These are phyloP conservation scores for Dothidotthia symphoricarpi DNA, from an alignment of 2,329 filamentous ascomycete species.

Conservation along the genomic window DNA sequence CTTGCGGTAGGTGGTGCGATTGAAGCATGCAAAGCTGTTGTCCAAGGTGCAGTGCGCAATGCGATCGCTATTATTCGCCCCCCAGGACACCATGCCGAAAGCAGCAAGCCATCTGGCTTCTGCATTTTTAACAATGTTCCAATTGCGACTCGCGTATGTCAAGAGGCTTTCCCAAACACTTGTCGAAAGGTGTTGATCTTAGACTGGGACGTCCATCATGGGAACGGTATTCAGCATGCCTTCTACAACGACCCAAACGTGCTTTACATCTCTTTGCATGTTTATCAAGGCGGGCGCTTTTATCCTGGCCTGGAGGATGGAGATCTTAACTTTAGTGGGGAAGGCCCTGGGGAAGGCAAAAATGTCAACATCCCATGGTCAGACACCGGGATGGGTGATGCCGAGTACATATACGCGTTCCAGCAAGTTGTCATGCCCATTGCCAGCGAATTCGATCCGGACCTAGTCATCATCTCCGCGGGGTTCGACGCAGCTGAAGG, in stretches of 20 bases:
- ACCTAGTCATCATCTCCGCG: conserved; percentile 91
- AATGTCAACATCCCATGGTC: conserved; percentile 72
- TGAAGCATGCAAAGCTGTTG: conserved; percentile 91
- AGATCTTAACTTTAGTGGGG: conserved; percentile 59
- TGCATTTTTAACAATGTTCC: conserved; percentile 98
- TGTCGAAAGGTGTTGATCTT: conserved; percentile 90
- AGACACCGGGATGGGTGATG: conserved; percentile 79
- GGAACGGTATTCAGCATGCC: conserved; percentile 93
- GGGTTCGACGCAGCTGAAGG: conserved; percentile 95
- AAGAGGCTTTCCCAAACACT: conserved; percentile 71
- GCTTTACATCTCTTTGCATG: conserved; percentile 91
- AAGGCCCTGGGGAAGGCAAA: conserved; percentile 57
- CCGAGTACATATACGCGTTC: conserved; percentile 94
- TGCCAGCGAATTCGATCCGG: conserved; percentile 86
- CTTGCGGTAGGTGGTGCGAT: conserved; percentile 91
- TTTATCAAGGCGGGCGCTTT: conserved; percentile 78
- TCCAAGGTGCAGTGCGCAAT: conserved; percentile 81
- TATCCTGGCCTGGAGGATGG: conserved; percentile 69
- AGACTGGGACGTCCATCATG: conserved; percentile 79
- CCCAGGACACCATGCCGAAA: conserved; percentile 92
- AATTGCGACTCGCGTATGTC: conserved; percentile 85
- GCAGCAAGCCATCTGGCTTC: conserved; percentile 83
- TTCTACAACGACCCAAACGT: conserved; percentile 95
- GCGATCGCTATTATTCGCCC: conserved; percentile 93
- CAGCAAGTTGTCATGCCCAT: conserved; percentile 97